Evolutionary conservation across 2,329 filamentous ascomycete species (phyloP), one percentile per base, ranked within the genome.

Genomic region (Aspergillus vadensis): DNA sequence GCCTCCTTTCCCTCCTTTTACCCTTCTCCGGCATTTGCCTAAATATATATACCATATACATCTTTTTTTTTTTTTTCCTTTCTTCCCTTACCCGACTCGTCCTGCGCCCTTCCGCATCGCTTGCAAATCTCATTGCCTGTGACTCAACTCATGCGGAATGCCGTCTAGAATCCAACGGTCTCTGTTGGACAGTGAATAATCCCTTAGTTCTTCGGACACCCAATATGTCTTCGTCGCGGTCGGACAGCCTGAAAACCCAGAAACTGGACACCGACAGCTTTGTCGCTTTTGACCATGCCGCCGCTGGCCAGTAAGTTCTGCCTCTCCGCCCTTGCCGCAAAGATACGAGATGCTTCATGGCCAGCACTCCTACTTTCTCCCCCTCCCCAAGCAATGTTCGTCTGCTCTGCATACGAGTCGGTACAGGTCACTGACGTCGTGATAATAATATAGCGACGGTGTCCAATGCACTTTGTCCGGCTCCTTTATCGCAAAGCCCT

Each of bases 401-500:
- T 7, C 1, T 39, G 57, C 50, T 55, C 44, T 55, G 30, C 43
- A 17, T n/a, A 23, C 25, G 47, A 25, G 23, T 14, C 25, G n/a
- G 14, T 17, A n/a, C 25, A 15, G 17, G 12, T 9, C 8, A 23
- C 53, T 55, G 9, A 55, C 39, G 1, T 17, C 2, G 27, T 21
- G 15, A 12, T 15, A 14, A 3, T 8, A 63, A 3, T 14, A 49
- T 72, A 97, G 93, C 79, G 93, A 96, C 67, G 95, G 95, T 65
- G 94, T 96, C 50, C 86, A 96, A 69, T 92, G 89, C 73, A 92
- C 96, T 72, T 82, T 85, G 58, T 87, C 91, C 56, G 95, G 95
- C 73, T 86, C 90, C 65, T 82, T 98, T 36, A 91, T 99, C 74
- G 91, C 97, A 73, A 99, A 99, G 78, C 95, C 95, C 17, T 98